Evolutionary conservation across 495 filamentous ascomycete genomes (phyloP), one percentile per base, ranked within the genome.

Genomic region (Daldinia vernicosa): DNA sequence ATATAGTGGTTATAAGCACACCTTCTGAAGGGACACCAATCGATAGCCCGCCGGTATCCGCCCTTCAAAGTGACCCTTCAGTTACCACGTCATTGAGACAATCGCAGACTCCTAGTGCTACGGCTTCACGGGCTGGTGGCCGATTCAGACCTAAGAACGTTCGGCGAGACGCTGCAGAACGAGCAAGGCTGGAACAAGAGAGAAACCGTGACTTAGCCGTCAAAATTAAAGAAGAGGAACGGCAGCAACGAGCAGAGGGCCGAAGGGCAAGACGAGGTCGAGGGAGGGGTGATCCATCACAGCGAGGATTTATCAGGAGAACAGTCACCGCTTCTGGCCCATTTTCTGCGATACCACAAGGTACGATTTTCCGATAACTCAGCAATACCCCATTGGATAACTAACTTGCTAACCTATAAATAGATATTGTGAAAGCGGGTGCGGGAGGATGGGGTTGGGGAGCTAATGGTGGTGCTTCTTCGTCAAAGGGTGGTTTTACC

Each of bases 81-180:
- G 50, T 58, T 12, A 24, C 60, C 11, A 43, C 72, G 24, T 24
- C 43, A 53, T 19, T 61, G 30, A 65, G 66, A 28, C 51, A 58
- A 28, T 71, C 75, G 30, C 70, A 56, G 52, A 56, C 74, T 15
- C 56, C 71, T 7, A 69, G 57, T 40, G 65, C 43, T 54, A 5
- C 74, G 19, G 45, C 69, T 6, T 73, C 74, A 47, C 69, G 69
- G 26, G 58, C 50, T 43, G 56, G 63, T 43, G 66, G 71, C 24
- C 62, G 77, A 35, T 82, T 83, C 66, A 81, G 76, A 51, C 83
- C 83, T 1, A 84, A 82, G 63, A 80, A 72, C 3, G 67, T 84
- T 12, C 75, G 83, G 6, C 71, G 82, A 56, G 80, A 78, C 62
- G 78, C 81, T 24, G 71, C 77, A 4, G 83, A 84, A 60, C 74